Conservation (phyloP, 2,329 filamentous ascomycete species). For the Alternaria sp. region DNA sequence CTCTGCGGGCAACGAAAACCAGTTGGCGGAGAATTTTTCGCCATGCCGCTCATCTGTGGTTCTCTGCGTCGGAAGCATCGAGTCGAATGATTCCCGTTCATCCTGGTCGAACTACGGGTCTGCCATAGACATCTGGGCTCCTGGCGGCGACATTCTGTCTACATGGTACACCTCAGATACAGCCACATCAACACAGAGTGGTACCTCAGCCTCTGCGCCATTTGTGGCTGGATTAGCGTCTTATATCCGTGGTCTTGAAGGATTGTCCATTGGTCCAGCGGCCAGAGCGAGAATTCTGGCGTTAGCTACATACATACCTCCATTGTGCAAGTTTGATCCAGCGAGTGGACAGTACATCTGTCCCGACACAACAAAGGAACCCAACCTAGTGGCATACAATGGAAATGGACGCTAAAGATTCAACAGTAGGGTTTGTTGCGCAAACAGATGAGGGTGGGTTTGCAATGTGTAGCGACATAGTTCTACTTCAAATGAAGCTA, state of each 20-base stretch:
- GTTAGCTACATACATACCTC: slow-evolving; percentile 27
- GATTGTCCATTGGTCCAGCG: slow-evolving; percentile 27
- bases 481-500: not conserved
- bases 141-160: slow-evolving; percentile 52
- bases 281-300: slow-evolving; percentile 32
- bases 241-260: slow-evolving; percentile 69
- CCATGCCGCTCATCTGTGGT: slow-evolving; percentile 46
- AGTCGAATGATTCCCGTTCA: slow-evolving; percentile 34
- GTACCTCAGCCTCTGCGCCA: slow-evolving; percentile 73
- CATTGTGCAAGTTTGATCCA: not conserved
- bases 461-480: not conserved
- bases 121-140: slow-evolving; percentile 50
- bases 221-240: slow-evolving; percentile 74
- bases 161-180: slow-evolving; percentile 58
- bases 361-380: slow-evolving; percentile 24
- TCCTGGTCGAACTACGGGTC: slow-evolving; percentile 48
- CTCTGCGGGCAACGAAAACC: slow-evolving; percentile 49
- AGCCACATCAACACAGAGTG: slow-evolving; percentile 57
- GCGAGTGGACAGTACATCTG: not conserved
- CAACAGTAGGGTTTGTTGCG: not conserved
- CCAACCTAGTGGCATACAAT: slow-evolving; percentile 41
- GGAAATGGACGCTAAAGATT: slow-evolving; percentile 20
- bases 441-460: not conserved
- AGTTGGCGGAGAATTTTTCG: slow-evolving; percentile 36
- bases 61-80: slow-evolving; percentile 48